phyloP scores from a whole-genome alignment of 768 basidiomycete species.

The Kwoniella shandongensis region DNA sequence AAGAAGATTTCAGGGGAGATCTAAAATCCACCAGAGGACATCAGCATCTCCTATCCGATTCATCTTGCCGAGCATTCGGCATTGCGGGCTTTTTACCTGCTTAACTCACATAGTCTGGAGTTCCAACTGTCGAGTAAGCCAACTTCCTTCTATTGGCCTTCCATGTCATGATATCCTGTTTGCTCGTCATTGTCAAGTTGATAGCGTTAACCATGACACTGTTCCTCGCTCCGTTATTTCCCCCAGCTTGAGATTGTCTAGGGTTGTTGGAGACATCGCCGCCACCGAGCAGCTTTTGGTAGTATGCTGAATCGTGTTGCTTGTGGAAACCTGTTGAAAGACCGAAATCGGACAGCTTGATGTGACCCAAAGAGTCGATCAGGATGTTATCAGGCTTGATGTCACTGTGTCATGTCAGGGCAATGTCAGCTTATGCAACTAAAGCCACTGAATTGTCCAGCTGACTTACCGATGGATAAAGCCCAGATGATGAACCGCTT shows the following conservation, averaged over 20 bases:
- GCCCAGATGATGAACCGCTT: slow-evolving; percentile 93
- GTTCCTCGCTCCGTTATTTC: slow-evolving; percentile 63
- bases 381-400: slow-evolving; percentile 99
- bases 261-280: slow-evolving; percentile 55
- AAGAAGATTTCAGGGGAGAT: slow-evolving; percentile 97
- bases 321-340: slow-evolving; percentile 99
- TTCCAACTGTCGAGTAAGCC: slow-evolving; percentile 96
- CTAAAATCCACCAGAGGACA: too few species aligned
- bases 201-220: slow-evolving; percentile 98
- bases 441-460: background rate
- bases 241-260: slow-evolving; percentile 11
- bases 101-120: slow-evolving; percentile 70
- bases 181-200: slow-evolving; percentile 89
- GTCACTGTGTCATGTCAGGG: slow-evolving; percentile 62
- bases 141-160: slow-evolving; percentile 96
- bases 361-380: slow-evolving; percentile 93
- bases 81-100: background rate
- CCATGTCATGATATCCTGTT: slow-evolving; percentile 87
- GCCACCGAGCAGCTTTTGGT: slow-evolving; percentile 81
- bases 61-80: too few species aligned
- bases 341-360: slow-evolving; percentile 98
- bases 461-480: slow-evolving; percentile 87
- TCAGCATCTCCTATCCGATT: too few species aligned
- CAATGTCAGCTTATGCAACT: background rate
- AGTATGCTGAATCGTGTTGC: slow-evolving; percentile 93